Percentiles rank a stretch among this genome's conserved stretches.
Evolutionary conservation across 2,329 filamentous ascomycete genomes (phyloP).

Genomic region (Cryoendolithus antarcticus): DNA sequence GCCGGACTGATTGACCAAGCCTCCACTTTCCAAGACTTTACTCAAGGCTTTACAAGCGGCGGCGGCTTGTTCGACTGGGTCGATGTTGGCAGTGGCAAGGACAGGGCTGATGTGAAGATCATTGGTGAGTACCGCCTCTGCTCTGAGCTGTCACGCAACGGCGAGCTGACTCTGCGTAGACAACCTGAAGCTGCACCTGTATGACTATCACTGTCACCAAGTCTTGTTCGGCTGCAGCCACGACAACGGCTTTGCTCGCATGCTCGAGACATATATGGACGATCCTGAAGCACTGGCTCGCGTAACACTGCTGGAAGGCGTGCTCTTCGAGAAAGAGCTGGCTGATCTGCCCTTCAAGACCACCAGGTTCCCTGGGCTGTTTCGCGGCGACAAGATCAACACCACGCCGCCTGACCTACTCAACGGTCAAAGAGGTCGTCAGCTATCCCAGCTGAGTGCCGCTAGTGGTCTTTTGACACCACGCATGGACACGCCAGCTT

Average conservation of each 20-base stretch:
- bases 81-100: conserved; percentile 47
- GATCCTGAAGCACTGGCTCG: conserved; percentile 30
- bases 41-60: conserved; percentile 45
- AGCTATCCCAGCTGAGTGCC: too few relatives aligned
- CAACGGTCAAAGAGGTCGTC: too few relatives aligned
- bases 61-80: conserved; percentile 48
- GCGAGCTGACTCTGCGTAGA: conserved; percentile 24
- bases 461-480: neutral
- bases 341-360: conserved; percentile 37
- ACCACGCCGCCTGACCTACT: conserved; percentile 12
- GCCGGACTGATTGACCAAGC: neutral
- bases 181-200: conserved; percentile 41
- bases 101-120: conserved; percentile 43
- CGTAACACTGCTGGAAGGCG: conserved; percentile 45
- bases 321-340: conserved; percentile 43
- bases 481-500: conserved; percentile 1
- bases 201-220: conserved; percentile 48
- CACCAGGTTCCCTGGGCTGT: conserved; percentile 39
- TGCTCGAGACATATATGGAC: conserved; percentile 38
- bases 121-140: conserved; percentile 25
- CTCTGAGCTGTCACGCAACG: too few relatives aligned
- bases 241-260: conserved; percentile 41
- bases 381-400: conserved; percentile 40
- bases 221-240: conserved; percentile 48
- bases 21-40: conserved; percentile 36